A percentile compares a stretch with the other conserved stretches of the same genome.
phyloP scores from a whole-genome alignment of 2,329 filamentous ascomycete species.

The Reticulascus tulasneorum region DNA sequence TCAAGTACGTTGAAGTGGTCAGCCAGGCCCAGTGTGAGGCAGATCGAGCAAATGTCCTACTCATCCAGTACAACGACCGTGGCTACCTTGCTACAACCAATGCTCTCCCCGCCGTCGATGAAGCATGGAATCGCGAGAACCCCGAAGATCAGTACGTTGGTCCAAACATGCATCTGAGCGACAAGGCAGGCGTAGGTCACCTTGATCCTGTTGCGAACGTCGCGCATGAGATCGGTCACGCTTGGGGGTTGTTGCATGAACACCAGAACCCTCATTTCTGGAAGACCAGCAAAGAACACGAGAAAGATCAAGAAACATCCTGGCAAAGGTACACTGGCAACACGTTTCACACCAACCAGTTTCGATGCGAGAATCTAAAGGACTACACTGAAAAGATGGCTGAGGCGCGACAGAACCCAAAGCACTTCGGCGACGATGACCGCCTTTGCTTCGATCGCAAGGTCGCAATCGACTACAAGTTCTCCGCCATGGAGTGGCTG shows the following conservation, averaged over 20 bases:
- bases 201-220: constrained; percentile 14
- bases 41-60: constrained; percentile 6
- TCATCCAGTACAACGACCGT: constrained; percentile 9
- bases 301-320: no score
- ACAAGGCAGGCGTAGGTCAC: constrained; percentile 6
- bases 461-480: constrained; percentile 1
- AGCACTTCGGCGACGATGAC: not conserved
- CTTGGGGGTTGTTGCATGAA: constrained; percentile 22
- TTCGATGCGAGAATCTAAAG: constrained; percentile 9
- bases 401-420: not conserved
- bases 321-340: no score
- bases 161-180: constrained; percentile 12
- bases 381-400: constrained; percentile 6
- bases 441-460: constrained; percentile 1
- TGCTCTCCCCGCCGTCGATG: no score
- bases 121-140: no score
- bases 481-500: constrained; percentile 8
- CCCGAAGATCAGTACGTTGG: constrained; percentile 7
- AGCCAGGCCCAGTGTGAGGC: constrained; percentile 2
- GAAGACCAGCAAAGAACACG: constrained; percentile 3
- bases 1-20: constrained; percentile 12
- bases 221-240: constrained; percentile 24
- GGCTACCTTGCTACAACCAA: constrained; percentile 7
- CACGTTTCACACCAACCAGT: constrained; percentile 1
- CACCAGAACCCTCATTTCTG: constrained; percentile 23